Evolutionary conservation across 2,329 filamentous ascomycete genomes (phyloP).

Genomic region (Aspergillus clavatus): DNA sequence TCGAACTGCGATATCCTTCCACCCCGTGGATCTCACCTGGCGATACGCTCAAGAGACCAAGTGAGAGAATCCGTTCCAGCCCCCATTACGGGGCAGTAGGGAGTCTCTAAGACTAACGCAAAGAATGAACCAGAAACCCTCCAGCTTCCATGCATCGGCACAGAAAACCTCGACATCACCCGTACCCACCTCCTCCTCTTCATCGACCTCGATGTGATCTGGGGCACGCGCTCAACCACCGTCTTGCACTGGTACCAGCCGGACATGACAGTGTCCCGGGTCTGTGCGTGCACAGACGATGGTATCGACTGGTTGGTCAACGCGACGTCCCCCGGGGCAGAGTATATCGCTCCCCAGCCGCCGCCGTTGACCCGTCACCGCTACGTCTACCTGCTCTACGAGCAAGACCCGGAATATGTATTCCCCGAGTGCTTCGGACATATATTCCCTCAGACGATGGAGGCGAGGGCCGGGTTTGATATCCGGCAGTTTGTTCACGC

Average conservation of each 20-base stretch:
- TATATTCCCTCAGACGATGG: constrained; percentile 24
- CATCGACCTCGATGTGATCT: constrained; percentile 22
- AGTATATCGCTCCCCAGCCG: constrained; percentile 29
- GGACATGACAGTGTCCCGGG: constrained; percentile 8
- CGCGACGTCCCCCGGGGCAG: constrained; percentile 3
- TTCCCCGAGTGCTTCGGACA: constrained; percentile 29
- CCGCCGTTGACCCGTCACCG: constrained; percentile 24
- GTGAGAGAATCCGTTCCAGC: background rate
- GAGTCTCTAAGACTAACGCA: background rate
- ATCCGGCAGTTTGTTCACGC: constrained; percentile 30
- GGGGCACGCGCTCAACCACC: constrained; percentile 12
- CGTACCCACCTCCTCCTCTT: constrained; percentile 20
- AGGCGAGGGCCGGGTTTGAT: constrained; percentile 32
- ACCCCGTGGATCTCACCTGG: constrained; percentile 18
- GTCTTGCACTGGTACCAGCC: constrained; percentile 28
- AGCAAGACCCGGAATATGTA: constrained; percentile 21
- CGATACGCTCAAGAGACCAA: constrained; percentile 7
- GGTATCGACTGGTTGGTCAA: background rate
- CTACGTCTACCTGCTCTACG: constrained; percentile 31
- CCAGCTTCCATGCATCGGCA: constrained; percentile 16
- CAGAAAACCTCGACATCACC: constrained; percentile 4
- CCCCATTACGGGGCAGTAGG: background rate
- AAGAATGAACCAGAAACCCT: constrained; percentile 7
- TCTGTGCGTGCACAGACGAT: constrained; percentile 4
- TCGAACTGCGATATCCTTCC: constrained; percentile 18